Conservation (phyloP, 257 asterid genomes). For the Vinca minor region DNA sequence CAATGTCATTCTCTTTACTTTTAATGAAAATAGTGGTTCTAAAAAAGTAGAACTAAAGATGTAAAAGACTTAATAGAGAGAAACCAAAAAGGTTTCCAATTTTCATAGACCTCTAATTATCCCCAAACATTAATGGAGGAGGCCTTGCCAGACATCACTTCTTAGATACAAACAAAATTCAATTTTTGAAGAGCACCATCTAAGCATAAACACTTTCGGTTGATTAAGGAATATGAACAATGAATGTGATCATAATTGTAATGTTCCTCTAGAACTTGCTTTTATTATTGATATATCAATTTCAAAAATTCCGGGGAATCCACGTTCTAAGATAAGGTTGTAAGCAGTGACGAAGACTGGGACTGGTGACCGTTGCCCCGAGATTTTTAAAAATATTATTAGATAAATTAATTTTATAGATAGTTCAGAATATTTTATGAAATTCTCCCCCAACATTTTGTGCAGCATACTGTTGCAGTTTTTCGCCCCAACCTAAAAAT, state of each 20-base stretch:
- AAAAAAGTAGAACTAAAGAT: background rate
- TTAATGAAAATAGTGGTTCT: background rate
- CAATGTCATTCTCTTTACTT: background rate
- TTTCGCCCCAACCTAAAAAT: too few species aligned
- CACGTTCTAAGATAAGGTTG: slow-evolving; percentile 3
- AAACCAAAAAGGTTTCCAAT: background rate
- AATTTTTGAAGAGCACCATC: background rate
- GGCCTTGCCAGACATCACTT: background rate
- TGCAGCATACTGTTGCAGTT: too few species aligned
- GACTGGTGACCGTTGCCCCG: too few species aligned
- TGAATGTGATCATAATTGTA: background rate
- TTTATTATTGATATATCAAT: background rate
- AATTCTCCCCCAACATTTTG: too few species aligned
- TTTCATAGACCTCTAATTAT: slow-evolving; percentile 1
- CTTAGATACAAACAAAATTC: background rate
- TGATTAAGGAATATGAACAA: background rate
- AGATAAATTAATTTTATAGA: too few species aligned
- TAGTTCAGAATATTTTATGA: too few species aligned
- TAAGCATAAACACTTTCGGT: slow-evolving; percentile 6
- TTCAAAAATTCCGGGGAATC: slow-evolving; percentile 4
- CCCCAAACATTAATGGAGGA: background rate
- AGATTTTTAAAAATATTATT: too few species aligned
- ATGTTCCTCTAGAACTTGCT: background rate
- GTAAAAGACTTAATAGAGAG: background rate
- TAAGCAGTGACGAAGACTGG: too few species aligned